Percentiles rank a stretch among this genome's conserved stretches.
phyloP scores from a whole-genome alignment of 306 rosid species.

The Urtica urens region DNA sequence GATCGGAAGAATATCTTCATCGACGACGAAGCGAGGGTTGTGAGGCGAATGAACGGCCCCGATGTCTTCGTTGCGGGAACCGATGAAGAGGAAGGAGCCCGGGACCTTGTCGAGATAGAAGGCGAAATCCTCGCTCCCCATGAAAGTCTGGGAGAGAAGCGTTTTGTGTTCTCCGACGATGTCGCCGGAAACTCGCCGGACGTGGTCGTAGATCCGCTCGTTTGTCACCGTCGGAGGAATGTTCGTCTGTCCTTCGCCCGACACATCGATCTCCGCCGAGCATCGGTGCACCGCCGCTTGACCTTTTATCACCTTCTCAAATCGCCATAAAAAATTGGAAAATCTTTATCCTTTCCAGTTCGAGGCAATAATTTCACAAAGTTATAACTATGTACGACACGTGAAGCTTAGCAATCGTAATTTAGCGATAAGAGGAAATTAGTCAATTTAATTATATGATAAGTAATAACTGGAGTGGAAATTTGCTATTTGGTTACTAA shows the following conservation, averaged over 20 bases:
- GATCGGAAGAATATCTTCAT: constrained; percentile 61
- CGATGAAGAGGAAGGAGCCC: constrained; percentile 54
- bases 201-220: constrained; percentile 47
- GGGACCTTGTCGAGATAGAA: constrained; percentile 67
- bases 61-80: constrained; percentile 43
- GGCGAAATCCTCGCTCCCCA: constrained; percentile 92
- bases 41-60: constrained; percentile 54
- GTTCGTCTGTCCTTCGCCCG: constrained; percentile 53
- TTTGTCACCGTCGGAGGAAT: constrained; percentile 64
- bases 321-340: constrained; percentile 4
- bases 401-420: too few species aligned
- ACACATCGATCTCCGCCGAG: constrained; percentile 46
- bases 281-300: constrained; percentile 79
- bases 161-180: constrained; percentile 61
- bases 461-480: too few species aligned
- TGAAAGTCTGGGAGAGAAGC: constrained; percentile 35
- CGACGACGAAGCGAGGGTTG: constrained; percentile 46
- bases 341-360: too few species aligned
- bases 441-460: too few species aligned
- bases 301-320: constrained; percentile 54
- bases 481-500: too few species aligned
- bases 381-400: too few species aligned
- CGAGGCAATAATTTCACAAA: too few species aligned
- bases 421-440: too few species aligned
- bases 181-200: constrained; percentile 28